Evolutionary conservation across 257 asterid genomes (phyloP), one percentile per base, ranked within the genome.

Genomic region (Nyctanthes arbortristis): DNA sequence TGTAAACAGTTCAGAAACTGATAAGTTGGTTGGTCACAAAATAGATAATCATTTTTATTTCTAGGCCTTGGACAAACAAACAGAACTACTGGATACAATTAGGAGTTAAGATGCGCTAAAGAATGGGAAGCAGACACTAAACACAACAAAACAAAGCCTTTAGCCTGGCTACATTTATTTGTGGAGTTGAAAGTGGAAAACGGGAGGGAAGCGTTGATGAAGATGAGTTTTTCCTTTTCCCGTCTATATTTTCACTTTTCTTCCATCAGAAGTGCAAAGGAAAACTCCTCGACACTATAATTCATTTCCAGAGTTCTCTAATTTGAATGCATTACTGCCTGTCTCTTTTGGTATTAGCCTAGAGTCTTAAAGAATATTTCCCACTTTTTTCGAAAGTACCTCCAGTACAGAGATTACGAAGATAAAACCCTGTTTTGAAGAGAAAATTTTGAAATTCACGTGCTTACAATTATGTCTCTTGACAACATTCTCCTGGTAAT

Each of bases 1-100:
- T 63, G 58, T 40, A 37, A 67, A 73, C 34, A 61, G 29, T 54
- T 34, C 61, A 67, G 37, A 20, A 43, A 59, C 34, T 18, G 60
- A 55, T 24, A 68, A 18, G 37, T 59, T 24, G 70, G 60, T 64
- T 34, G 40, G 60, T 35, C 54, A 28, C 58, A 29, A 33, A 58
- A 32, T 18, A 33, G 7, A 49, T 49, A 49, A 8, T 22, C 14
- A n/a, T 49, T 49, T 49, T 49, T 18, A 22, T 49, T 49, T 49
- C 29, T 20, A 18, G 7, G 28, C 22, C 58, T 49, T 49, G 7
- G 65, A 45, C 60, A 3, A 40, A 70, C 5, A 47, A 25, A 66
- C 22, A 7, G 3, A 59, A 66, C 39, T 36, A 47, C 47, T 30
- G 64, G 30, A 29, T 6, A 65, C 12, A 40, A 30, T 7, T 58